Conservation (phyloP, 1,139 yeast species). For the Saccharomyces pastorianus region DNA sequence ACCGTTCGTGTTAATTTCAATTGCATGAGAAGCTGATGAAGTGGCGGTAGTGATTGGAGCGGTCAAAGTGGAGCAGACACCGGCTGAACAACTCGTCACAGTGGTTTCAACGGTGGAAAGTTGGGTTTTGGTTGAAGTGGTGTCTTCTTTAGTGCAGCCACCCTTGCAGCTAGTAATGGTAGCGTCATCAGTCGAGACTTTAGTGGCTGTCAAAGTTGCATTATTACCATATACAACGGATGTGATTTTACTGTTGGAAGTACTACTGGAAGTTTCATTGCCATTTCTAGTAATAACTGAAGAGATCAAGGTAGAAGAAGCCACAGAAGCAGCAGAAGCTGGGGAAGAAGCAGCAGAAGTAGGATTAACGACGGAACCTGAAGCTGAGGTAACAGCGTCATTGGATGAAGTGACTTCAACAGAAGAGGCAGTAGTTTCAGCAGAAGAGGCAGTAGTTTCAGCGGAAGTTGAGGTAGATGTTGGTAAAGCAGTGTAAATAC, state of each 20-base stretch:
- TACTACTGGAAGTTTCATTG: too few species aligned
- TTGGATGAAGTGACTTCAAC: constrained; percentile 4
- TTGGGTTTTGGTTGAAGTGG: neutral
- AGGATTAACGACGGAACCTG: too few species aligned
- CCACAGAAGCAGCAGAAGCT: too few species aligned
- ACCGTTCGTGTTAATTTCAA: neutral
- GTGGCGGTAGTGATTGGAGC: neutral
- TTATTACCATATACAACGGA: too few species aligned
- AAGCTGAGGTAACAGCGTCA: too few species aligned
- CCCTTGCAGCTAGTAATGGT: too few species aligned
- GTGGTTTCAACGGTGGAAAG: neutral
- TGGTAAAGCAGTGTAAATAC: constrained; percentile 4
- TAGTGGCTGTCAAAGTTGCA: too few species aligned
- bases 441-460: constrained; percentile 1
- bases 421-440: constrained; percentile 33
- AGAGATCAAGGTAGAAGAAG: too few species aligned
- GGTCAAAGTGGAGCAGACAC: neutral
- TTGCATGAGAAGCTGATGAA: constrained; percentile 1
- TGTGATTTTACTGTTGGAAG: too few species aligned
- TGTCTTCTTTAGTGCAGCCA: neutral
- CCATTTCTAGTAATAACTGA: too few species aligned
- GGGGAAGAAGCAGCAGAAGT: too few species aligned
- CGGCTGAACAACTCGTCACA: neutral
- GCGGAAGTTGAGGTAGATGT: neutral
- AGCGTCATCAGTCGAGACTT: too few species aligned